Conservation (phyloP, 257 asterid genomes). For the Voacanga thouarsii region DNA sequence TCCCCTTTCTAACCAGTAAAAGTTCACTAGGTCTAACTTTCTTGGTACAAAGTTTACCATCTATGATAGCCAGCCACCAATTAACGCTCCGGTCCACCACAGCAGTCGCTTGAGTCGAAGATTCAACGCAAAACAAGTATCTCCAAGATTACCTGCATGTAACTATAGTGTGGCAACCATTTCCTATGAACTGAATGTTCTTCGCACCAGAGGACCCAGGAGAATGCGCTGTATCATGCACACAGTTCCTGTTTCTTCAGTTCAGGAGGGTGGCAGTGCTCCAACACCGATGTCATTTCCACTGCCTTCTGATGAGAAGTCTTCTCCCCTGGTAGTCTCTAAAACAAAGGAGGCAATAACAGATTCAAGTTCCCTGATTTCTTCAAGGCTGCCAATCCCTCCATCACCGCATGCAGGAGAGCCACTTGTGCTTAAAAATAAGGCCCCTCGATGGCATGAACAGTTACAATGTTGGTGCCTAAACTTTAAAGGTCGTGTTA, state of each 20-base stretch:
- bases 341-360: slow-evolving; percentile 36
- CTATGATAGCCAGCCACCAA: slow-evolving; percentile 75
- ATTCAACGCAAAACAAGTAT: slow-evolving; percentile 63
- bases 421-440: slow-evolving; percentile 70
- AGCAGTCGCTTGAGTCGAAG: slow-evolving; percentile 56
- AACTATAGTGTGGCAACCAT: slow-evolving; percentile 60
- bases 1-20: slow-evolving; percentile 8
- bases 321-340: slow-evolving; percentile 15
- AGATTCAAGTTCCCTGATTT: slow-evolving; percentile 28
- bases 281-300: slow-evolving; percentile 77
- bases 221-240: slow-evolving; percentile 78
- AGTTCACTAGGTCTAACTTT: slow-evolving; percentile 69
- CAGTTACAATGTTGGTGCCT: slow-evolving; percentile 95
- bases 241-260: slow-evolving; percentile 67
- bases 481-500: slow-evolving; percentile 91
- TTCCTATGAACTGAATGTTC: slow-evolving; percentile 81
- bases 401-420: slow-evolving; percentile 18
- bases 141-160: slow-evolving; percentile 74
- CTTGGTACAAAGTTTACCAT: slow-evolving; percentile 89
- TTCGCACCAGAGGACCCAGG: slow-evolving; percentile 91
- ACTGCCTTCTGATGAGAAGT: slow-evolving; percentile 34
- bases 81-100: slow-evolving; percentile 39
- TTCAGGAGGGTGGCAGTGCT: slow-evolving; percentile 82
- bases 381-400: slow-evolving; percentile 15
- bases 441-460: slow-evolving; percentile 95